Conservation (phyloP, 2,329 filamentous ascomycete genomes). For the Xylaria sp. region DNA sequence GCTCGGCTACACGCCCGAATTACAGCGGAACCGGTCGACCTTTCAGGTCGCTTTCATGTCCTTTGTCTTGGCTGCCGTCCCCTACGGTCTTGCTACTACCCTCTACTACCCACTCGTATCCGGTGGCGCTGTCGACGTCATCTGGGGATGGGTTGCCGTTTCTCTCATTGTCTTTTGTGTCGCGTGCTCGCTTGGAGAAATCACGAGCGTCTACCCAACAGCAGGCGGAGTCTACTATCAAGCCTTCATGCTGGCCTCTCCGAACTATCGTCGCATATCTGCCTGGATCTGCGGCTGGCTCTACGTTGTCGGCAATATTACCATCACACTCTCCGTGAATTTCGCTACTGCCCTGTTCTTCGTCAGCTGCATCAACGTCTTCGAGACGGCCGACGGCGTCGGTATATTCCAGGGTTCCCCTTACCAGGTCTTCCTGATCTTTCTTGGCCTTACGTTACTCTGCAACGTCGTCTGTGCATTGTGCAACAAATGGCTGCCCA, state of each 20-base stretch:
- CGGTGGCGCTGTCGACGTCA: conserved; percentile 63
- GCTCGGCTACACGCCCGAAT: conserved; percentile 62
- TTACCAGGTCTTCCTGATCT: conserved; percentile 68
- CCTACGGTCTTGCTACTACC: conserved; percentile 67
- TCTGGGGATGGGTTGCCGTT: conserved; percentile 67
- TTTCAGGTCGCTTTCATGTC: conserved; percentile 70
- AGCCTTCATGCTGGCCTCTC: conserved; percentile 66
- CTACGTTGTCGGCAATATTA: conserved; percentile 74
- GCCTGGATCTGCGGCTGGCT: conserved; percentile 72
- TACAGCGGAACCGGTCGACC: conserved; percentile 60
- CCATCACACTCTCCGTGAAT: conserved; percentile 77
- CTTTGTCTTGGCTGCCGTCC: conserved; percentile 69
- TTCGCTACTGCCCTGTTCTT: conserved; percentile 68
- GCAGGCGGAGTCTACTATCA: conserved; percentile 75
- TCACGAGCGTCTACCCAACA: conserved; percentile 72
- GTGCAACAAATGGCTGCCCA: conserved; percentile 61
- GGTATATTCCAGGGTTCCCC: conserved; percentile 43
- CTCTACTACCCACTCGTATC: conserved; percentile 61
- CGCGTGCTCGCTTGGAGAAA: conserved; percentile 65
- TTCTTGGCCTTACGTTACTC: conserved; percentile 61
- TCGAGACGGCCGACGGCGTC: conserved; percentile 40
- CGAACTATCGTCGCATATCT: conserved; percentile 54
- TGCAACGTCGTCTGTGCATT: conserved; percentile 62
- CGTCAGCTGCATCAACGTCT: conserved; percentile 52
- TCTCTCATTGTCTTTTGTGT: conserved; percentile 68